Evolutionary conservation across 2,329 filamentous ascomycete genomes (phyloP).

Genomic region (Fusarium caatingaense): DNA sequence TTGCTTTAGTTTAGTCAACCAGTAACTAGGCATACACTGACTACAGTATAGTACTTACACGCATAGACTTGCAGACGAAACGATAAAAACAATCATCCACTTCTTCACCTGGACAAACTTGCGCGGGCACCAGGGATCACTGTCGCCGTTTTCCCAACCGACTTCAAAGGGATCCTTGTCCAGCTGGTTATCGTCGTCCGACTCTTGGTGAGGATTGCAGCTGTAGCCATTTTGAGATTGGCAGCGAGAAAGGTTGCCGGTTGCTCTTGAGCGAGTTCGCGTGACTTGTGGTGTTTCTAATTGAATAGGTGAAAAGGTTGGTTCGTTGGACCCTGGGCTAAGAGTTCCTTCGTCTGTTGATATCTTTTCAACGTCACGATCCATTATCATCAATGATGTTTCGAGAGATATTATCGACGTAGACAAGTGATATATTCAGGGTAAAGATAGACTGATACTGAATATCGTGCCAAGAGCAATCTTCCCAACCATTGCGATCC

Average conservation of each 20-base stretch:
- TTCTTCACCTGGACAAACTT: constrained; percentile 74
- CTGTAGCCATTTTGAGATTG: constrained; percentile 61
- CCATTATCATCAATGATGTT: constrained; percentile 23
- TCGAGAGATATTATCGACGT: background rate
- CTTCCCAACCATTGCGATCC: background rate
- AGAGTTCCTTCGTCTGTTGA: constrained; percentile 26
- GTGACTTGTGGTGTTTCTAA: constrained; percentile 8
- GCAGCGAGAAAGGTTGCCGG: constrained; percentile 39
- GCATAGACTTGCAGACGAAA: constrained; percentile 80
- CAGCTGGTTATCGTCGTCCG: background rate
- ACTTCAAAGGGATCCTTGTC: constrained; percentile 72
- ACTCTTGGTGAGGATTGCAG: constrained; percentile 45
- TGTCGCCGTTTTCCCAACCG: constrained; percentile 75
- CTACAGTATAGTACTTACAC: constrained; percentile 71
- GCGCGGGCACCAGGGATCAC: constrained; percentile 79
- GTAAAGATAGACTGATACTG: background rate
- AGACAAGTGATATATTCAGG: background rate
- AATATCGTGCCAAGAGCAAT: background rate
- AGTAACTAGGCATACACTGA: background rate
- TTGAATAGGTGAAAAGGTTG: constrained; percentile 30
- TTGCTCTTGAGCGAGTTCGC: constrained; percentile 15
- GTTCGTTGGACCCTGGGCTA: background rate
- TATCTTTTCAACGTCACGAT: constrained; percentile 44
- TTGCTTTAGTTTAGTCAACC: background rate
- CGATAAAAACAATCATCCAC: constrained; percentile 82